Evolutionary conservation across 805 yeast genomes (phyloP), one percentile per base, ranked within the genome.

Genomic region (Lipomyces oligophaga): DNA sequence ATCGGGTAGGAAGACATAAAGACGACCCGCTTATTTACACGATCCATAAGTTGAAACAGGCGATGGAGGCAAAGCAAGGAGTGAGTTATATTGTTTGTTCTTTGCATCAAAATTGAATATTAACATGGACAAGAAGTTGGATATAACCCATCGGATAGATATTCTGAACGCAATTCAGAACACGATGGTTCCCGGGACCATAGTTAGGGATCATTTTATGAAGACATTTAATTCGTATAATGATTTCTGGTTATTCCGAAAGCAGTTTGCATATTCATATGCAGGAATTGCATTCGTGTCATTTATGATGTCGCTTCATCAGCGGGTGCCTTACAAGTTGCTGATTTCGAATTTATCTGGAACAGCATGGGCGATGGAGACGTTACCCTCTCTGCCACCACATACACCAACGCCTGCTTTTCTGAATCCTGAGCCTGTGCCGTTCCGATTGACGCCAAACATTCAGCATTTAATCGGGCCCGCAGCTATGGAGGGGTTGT

Each of bases 241-340:
- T 65, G 97, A 90, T 60, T 93, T 90, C 73, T 93, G 98, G 98
- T 68, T 90, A 42, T 93, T 94, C 80, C 78, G 97, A 54, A 87
- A 88, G 60, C 96, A 89, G 62, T 94, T 93, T 62, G 80, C 96
- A 4, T 82, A 95, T 22, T 96, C 89, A 66, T 93, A 90, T 67
- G 97, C 97, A 3, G 81, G 95, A 0, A 84, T 93, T 59, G 80
- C 87, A 35, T 90, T 90, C 66, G 81, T 89, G 75, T 85, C 97
- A 0, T 87, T 86, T 61, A 83, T 90, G 88, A 79, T 93, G 85
- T 82, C 95, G 67, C 85, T 93, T 60, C 87, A 87, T 63, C 80
- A 83, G 38, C 79, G 99, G 60, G 90, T 86, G 55, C 97, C 98
- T 3, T 94, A 85, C 64, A 94, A 90, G 74, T 85, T 93, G 49